Conservation (phyloP, 2,329 filamentous ascomycete species). For the Dactylellina cionopaga region DNA sequence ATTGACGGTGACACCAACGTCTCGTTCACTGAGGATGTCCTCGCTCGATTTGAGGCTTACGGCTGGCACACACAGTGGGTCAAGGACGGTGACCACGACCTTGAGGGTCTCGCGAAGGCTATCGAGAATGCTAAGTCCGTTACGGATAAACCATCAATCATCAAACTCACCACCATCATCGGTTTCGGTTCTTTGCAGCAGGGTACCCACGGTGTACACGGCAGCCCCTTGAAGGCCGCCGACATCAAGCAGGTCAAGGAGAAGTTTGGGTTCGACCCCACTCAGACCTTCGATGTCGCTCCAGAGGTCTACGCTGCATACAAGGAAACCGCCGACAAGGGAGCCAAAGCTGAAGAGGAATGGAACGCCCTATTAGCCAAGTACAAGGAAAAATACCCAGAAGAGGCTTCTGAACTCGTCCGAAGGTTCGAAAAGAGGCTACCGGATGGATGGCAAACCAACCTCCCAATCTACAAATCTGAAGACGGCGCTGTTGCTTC, state of each 20-base stretch:
- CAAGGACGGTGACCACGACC: conserved; percentile 86
- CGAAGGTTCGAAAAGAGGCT: conserved; percentile 85
- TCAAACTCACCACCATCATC: conserved; percentile 97
- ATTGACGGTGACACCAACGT: conserved; percentile 94
- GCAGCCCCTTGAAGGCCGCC: conserved; percentile 92
- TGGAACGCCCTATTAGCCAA: conserved; percentile 94
- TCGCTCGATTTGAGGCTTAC: conserved; percentile 94
- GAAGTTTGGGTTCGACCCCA: conserved; percentile 95
- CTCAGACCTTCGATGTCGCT: conserved; percentile 90
- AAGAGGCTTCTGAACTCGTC: conserved; percentile 80
- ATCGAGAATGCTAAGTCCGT: conserved; percentile 85
- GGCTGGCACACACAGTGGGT: conserved; percentile 93
- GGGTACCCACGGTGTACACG: conserved; percentile 95
- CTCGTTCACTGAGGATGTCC: conserved; percentile 96
- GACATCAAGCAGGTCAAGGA: conserved; percentile 93
- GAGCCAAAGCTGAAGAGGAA: conserved; percentile 88
- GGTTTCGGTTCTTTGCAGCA: conserved; percentile 92
- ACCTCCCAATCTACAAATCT: conserved; percentile 84
- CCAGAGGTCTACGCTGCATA: conserved; percentile 94
- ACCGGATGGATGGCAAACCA: conserved; percentile 95
- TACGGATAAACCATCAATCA: conserved; percentile 95
- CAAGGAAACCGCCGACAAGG: conserved; percentile 82
- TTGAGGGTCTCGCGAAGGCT: conserved; percentile 85
- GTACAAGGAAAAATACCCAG: conserved; percentile 80
- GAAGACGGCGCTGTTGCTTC: conserved; percentile 85